Conservation (phyloP, 1,139 yeast species). For the Zygoascus sp. region DNA sequence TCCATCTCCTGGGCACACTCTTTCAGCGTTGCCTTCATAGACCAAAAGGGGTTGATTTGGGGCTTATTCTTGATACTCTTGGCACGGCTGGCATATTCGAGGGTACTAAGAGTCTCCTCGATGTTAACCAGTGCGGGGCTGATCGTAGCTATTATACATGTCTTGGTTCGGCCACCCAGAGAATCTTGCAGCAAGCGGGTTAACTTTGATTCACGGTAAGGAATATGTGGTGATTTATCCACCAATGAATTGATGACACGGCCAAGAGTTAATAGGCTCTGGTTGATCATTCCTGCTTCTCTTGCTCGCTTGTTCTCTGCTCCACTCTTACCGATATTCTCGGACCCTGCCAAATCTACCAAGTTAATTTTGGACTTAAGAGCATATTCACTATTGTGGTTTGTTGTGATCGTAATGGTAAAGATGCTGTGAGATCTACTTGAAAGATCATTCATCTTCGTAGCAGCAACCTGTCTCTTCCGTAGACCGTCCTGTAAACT, state of each 20-base stretch:
- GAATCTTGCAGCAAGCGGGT: constrained; percentile 79
- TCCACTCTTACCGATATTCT: constrained; percentile 73
- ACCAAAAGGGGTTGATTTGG: constrained; percentile 52
- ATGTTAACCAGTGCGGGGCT: constrained; percentile 71
- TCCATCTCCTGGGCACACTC: constrained; percentile 53
- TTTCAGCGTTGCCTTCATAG: constrained; percentile 47
- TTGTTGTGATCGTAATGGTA: constrained; percentile 48
- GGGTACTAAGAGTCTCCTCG: constrained; percentile 77
- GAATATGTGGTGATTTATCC: constrained; percentile 60
- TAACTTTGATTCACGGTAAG: constrained; percentile 80
- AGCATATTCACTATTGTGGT: constrained; percentile 37
- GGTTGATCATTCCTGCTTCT: constrained; percentile 87
- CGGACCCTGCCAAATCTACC: constrained; percentile 89
- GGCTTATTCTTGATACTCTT: constrained; percentile 73
- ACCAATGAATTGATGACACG: constrained; percentile 74
- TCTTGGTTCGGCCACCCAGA: constrained; percentile 76
- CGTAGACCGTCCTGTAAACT: constrained; percentile 45
- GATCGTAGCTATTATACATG: constrained; percentile 74
- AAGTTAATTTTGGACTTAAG: constrained; percentile 53
- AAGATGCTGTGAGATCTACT: constrained; percentile 68
- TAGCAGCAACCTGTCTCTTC: constrained; percentile 56
- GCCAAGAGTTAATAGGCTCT: constrained; percentile 75
- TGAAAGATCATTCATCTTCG: constrained; percentile 54
- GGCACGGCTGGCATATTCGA: constrained; percentile 78
- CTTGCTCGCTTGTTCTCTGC: constrained; percentile 73